Conservation (phyloP, 192 early-diverging fungal species). For the Cetraspora pellucida region DNA sequence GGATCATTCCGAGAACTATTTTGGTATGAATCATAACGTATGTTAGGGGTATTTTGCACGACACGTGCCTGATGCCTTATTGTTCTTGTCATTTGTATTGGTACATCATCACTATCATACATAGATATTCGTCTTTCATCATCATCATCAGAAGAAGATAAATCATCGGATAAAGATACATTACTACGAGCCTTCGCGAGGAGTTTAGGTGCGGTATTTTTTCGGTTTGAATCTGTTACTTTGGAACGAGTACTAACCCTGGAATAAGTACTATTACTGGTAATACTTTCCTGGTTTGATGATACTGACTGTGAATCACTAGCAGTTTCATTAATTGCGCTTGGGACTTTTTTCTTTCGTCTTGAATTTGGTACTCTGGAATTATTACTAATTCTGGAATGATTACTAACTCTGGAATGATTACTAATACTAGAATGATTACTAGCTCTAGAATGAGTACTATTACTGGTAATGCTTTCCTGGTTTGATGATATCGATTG, state of each 20-base stretch:
- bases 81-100: not conserved
- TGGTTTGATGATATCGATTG: not conserved
- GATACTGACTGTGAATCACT: not conserved
- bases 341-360: too few species aligned
- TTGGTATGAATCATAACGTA: too few species aligned
- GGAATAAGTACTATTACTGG: too few species aligned
- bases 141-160: not conserved
- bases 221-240: not conserved
- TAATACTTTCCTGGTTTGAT: not conserved
- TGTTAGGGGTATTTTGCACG: not conserved
- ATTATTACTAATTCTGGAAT: too few species aligned
- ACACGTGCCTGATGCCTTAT: not conserved
- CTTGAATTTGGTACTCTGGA: not conserved
- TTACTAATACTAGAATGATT: too few species aligned
- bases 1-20: too few species aligned
- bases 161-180: not conserved
- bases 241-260: too few species aligned
- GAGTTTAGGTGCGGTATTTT: not conserved
- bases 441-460: too few species aligned
- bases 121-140: not conserved
- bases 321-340: not conserved
- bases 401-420: too few species aligned
- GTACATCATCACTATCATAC: constrained; percentile 10
- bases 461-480: too few species aligned
- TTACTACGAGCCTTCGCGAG: not conserved